These are phyloP conservation scores for Boletus smithii DNA, from an alignment of 1,284 basidiomycete species.

Conservation along the genomic window DNA sequence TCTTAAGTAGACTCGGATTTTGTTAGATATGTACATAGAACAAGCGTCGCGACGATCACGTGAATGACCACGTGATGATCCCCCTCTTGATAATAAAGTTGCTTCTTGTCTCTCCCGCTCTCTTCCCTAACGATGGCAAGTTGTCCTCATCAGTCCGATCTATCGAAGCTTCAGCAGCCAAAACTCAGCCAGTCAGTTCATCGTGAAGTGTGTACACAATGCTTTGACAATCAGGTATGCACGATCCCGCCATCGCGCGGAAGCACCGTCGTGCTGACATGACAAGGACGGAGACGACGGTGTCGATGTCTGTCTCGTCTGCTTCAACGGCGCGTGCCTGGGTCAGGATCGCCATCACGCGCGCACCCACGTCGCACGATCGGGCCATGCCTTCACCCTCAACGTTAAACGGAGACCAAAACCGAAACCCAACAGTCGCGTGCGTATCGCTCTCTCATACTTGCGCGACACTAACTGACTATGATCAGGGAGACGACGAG, in stretches of 20 bases:
- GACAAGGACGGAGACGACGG: conserved; percentile 70
- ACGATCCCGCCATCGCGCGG: conserved; percentile 9
- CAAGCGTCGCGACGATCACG: too few species aligned
- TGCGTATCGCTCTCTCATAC: conserved; percentile 39
- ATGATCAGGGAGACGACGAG: conserved; percentile 52
- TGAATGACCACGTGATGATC: neutral
- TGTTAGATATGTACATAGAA: too few species aligned
- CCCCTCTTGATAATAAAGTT: neutral
- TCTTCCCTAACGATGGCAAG: conserved; percentile 18
- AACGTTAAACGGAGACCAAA: conserved; percentile 81
- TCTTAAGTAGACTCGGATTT: neutral
- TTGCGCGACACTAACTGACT: neutral
- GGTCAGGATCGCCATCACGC: conserved; percentile 66
- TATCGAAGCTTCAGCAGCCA: conserved; percentile 33
- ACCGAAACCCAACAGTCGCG: conserved; percentile 61
- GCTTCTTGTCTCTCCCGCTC: neutral
- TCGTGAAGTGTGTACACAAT: conserved; percentile 91
- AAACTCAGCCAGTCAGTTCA: conserved; percentile 60
- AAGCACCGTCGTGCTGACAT: conserved; percentile 5
- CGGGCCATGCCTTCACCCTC: conserved; percentile 74
- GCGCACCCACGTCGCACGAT: conserved; percentile 65
- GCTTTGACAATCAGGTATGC: conserved; percentile 89
- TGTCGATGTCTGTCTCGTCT: conserved; percentile 86
- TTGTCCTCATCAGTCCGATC: conserved; percentile 25
- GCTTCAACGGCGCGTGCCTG: conserved; percentile 92